Base-by-base conservation (phyloP, 176 grass and related monocot genomes). In the Paspalum vaginatum region DNA sequence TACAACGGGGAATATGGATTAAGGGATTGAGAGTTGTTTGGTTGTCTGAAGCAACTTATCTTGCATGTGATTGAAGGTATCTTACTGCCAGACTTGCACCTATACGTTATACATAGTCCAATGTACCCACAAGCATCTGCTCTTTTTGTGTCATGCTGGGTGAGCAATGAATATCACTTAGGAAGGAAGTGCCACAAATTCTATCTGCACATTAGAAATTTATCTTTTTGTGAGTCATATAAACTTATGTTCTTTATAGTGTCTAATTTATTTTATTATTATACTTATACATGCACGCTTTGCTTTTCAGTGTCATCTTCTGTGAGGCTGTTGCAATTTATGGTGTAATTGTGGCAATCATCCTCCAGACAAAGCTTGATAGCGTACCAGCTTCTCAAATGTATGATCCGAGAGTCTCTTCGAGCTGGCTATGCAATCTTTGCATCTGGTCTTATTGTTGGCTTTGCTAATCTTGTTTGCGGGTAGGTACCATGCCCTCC, bases 261-360 rank as follows among this genome's bases (percentile, higher is more conserved):
- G 40, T 61, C 5, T 51, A 51, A 22, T 15, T 49, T 4, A 15
- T 43, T 12, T 40, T 5, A 51, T 53, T 77, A 65, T 61, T 79
- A 74, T 83, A 70, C n/a, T 14, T 15, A 66, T 87, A 60, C 14
- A 65, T 80, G 44, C 46, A 5, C 41, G 71, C 4, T 65, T 72
- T 52, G 55, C 67, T 64, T 84, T 86, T 26, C 88, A 98, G 96
- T 91, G 96, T 98, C n/a, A 95, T 98, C 72, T 95, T 98, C 81
- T 98, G 96, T 70, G 92, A 98, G 81, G 96, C 96, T 59, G 96
- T 98, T 16, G 96, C 96, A 20, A 98, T 98, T 85, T 98, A 98
- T 82, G 96, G 96, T 83, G 96, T 98, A 32, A 98, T 98, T 5
- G 96, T 98, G 71, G 96, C 92, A 70, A 98, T 98, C 80, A 98